Evolutionary conservation across 768 basidiomycete genomes (phyloP), one percentile per base, ranked within the genome.

Genomic region (Suillus lakei): DNA sequence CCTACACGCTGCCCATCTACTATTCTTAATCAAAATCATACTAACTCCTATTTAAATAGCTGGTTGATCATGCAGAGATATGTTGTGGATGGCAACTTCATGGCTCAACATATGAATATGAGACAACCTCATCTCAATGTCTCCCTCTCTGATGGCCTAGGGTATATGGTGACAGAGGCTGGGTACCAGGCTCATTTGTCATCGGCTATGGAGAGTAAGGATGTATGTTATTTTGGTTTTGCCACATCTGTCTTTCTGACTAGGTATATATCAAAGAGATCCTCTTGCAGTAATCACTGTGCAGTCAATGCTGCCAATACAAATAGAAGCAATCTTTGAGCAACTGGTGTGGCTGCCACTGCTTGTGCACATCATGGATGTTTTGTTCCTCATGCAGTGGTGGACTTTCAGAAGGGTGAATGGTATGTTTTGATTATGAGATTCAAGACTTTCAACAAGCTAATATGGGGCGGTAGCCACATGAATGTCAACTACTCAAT

Each of bases 371-470:
- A 71, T 1, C 77, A 79, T 69, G 77, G 75, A 0, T 74, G 67
- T 62, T 79, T 73, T 69, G 32, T 68, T 4, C 77, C 73, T n/a
- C n/a, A n/a, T n/a, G n/a, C n/a, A n/a, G n/a, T n/a, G n/a, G n/a
- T n/a, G n/a, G n/a, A n/a, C n/a, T 74, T 79, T 54, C 73, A 74
- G 44, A 72, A 72, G 32, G 76, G 75, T 0, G 74, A 79, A 50
- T 61, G 53, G 68, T 74, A 56, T 34, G 34, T 34, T 34, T 34
- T 34, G 34, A 34, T 34, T 34, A 34, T 34, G 8, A 34, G 34
- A 34, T 34, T 34, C 34, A 34, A 34, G 34, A 34, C 34, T 34
- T 34, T 34, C 34, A 34, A 34, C 34, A 34, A 34, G 34, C 34
- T 34, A 5, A 34, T 34, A 34, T 26, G 12, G 34, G 34, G 8